These are phyloP conservation scores for Trichosporon coremiiforme DNA, from an alignment of 1,284 basidiomycete species.

Conservation along the genomic window DNA sequence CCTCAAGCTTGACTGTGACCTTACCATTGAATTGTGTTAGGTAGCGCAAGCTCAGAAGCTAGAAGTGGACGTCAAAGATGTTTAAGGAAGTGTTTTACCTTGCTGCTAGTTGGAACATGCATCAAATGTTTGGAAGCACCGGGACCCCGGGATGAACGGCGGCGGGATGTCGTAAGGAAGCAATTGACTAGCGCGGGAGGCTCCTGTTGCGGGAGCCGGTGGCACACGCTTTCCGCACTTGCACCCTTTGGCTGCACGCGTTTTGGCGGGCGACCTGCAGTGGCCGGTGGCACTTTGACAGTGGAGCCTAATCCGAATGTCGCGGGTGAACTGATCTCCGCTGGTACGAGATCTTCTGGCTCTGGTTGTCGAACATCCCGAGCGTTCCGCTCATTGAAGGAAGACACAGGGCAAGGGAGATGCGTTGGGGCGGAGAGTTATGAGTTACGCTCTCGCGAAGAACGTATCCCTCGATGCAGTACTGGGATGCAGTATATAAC, in stretches of 20 bases:
- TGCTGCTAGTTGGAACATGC: constrained; percentile 5
- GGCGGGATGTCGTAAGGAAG: constrained; percentile 1
- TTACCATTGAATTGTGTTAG: constrained; percentile 1
- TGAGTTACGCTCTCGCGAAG: background rate
- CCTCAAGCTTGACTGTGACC: constrained; percentile 15
- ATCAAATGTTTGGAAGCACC: background rate
- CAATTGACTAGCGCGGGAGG: background rate
- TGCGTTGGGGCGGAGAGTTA: background rate
- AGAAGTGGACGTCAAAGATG: background rate
- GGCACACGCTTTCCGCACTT: constrained; percentile 4
- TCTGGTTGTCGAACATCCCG: background rate
- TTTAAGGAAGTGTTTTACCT: background rate
- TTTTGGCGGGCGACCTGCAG: background rate
- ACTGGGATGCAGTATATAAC: background rate
- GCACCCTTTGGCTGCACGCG: background rate
- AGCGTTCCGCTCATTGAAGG: background rate
- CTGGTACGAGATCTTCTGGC: constrained; percentile 2
- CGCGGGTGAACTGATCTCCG: constrained; percentile 5
- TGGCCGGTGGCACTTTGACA: background rate
- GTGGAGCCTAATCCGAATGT: background rate
- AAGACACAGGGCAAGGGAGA: background rate
- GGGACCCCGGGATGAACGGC: background rate
- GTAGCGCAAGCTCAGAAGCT: background rate
- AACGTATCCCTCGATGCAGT: background rate
- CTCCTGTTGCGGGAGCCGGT: background rate